phyloP scores from a whole-genome alignment of 2,329 filamentous ascomycete genomes.

The Colletotrichum tropicale region DNA sequence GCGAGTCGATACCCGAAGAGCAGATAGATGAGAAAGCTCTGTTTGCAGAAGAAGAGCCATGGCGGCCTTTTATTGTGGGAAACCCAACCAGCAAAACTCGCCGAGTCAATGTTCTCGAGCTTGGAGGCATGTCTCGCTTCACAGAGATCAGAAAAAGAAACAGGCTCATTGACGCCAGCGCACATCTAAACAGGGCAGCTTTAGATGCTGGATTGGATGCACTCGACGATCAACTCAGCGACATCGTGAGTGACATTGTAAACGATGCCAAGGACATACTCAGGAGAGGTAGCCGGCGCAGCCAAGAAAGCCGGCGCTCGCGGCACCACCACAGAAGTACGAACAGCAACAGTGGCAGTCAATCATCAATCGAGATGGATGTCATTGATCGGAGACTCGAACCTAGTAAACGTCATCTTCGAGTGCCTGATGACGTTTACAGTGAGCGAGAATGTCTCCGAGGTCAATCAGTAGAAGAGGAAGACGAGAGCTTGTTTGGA shows the following conservation, averaged over 20 bases:
- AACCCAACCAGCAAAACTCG: conserved; percentile 72
- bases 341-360: conserved; percentile 18
- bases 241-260: conserved; percentile 37
- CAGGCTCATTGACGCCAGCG: conserved; percentile 53
- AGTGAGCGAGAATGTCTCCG: conserved; percentile 39
- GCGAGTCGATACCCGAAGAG: conserved; percentile 40
- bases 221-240: conserved; percentile 39
- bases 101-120: conserved; percentile 73
- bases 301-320: background rate
- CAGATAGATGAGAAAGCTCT: conserved; percentile 29
- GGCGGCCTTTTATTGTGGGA: conserved; percentile 74
- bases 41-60: conserved; percentile 59
- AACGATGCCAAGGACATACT: conserved; percentile 34
- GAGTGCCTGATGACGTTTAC: conserved; percentile 24
- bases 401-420: conserved; percentile 23
- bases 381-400: conserved; percentile 21
- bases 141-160: conserved; percentile 72
- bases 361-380: conserved; percentile 31
- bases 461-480: conserved; percentile 41
- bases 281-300: background rate
- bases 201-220: conserved; percentile 39
- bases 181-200: conserved; percentile 39
- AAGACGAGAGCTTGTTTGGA: background rate
- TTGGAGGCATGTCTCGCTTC: conserved; percentile 72
- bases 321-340: conserved; percentile 10